Base-by-base conservation (phyloP, 2,329 filamentous ascomycete species). In the Diaporthe nobilis region DNA sequence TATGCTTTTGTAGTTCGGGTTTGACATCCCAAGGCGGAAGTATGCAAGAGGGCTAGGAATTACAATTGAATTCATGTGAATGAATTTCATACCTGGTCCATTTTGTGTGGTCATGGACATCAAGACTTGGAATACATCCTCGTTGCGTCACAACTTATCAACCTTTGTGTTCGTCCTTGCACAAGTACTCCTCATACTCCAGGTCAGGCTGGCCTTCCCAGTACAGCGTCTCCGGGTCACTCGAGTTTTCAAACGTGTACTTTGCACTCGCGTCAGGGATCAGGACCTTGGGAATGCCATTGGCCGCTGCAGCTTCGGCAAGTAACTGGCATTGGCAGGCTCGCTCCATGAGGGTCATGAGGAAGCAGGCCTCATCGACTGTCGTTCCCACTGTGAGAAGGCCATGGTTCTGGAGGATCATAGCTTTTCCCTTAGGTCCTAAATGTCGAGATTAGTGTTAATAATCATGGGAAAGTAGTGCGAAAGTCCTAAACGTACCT, bases 291-390 rank as follows among this genome's bases (percentile, higher is more conserved):
- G 34, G 12, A n/a, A 60, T 7, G 4, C 57, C 57, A 8, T 60
- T 60, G 20, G 57, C 57, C 3, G 57, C 57, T 10, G 57, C 57
- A 31, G 34, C 57, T 4, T 73, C 71, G 22, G 63, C 58, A 3
- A 63, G 57, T 15, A 73, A 22, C n/a, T 73, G 71, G 17, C 49
- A 44, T n/a, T 73, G 37, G 25, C 71, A 73, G 17, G 71, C 44
- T 17, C 71, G 42, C 44, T 73, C 71, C n/a, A 67, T 39, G 17
- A 67, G 58, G 15, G 88, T 89, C 80, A 92, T 93, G 17, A 93
- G 81, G 79, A 90, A 93, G 0, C 90, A 90, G 0, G 92, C 92
- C 81, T 94, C 92, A 75, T 94, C 92, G 0, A 94, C 92, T 0
- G 92, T 94, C 0, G 81, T 81, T 0, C 92, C 92, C 0, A 91